Evolutionary conservation across 169 alveolate genomes (phyloP), one percentile per base, ranked within the genome.

Genomic region (Blepharisma undulans): DNA sequence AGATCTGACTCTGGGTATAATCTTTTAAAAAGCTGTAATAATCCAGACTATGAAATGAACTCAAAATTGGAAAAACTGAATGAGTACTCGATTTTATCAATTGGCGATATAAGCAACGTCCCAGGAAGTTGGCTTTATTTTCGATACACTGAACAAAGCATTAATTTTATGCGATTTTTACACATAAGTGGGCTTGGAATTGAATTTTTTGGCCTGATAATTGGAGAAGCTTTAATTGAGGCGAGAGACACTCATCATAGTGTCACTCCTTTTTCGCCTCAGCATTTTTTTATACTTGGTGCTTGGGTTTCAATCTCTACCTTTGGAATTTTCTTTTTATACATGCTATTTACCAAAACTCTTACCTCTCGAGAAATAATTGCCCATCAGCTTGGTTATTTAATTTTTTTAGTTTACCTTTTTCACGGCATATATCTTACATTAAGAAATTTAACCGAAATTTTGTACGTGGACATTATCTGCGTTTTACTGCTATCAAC

Each of bases 81-180:
- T 2, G 66, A 48, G 14, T 48, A 48, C 10, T 48, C 66, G 14
- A 48, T 48, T 48, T 48, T 48, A 48, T 48, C 66, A 48, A 48
- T 48, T 48, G 66, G 66, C 66, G 66, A 48, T 48, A 2, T 74
- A 1, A 22, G 33, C 29, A 74, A 74, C 80, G 80, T 74, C 80
- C 87, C 87, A 32, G 87, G 87, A 33, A 33, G 72, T 32, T 79
- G 87, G 87, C 29, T 79, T 1, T 79, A 79, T 33, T 29, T 22
- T 4, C 1, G 71, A n/a, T 79, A 79, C 18, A 32, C 61, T 25
- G 34, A 22, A n/a, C n/a, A 79, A 25, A 27, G 34, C 29, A 79
- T 79, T 7, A 79, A 79, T 79, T 29, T 79, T 27, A 21, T 79
- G 25, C 29, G 87, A 32, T 27, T 27, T 33, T 33, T 79, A 22